Evolutionary conservation across 306 rosid genomes (phyloP).

Genomic region (Lathyrus oleraceus): DNA sequence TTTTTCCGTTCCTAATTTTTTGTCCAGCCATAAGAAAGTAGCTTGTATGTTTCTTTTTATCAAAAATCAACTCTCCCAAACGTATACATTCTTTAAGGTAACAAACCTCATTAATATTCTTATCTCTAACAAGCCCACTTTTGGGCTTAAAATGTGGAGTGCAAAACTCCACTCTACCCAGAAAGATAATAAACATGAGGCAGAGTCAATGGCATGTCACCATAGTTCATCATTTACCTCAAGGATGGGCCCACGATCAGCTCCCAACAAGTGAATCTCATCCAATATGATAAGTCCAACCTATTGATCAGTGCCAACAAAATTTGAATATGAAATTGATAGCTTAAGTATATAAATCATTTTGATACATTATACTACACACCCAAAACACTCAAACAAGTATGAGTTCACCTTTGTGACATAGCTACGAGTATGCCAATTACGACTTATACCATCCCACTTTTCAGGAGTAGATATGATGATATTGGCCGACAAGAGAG

Average conservation of each 20-base stretch:
- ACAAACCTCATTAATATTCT: background rate
- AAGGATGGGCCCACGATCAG: constrained; percentile 98
- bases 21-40: background rate
- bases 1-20: background rate
- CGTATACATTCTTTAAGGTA: background rate
- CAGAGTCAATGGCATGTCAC: constrained; percentile 17
- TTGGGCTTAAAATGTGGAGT: background rate
- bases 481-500: constrained; percentile 89
- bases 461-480: constrained; percentile 97
- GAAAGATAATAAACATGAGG: constrained; percentile 28
- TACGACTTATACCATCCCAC: constrained; percentile 99
- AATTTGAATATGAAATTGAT: constrained; percentile 29
- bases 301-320: constrained; percentile 48
- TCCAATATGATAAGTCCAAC: constrained; percentile 94
- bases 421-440: constrained; percentile 95
- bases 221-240: constrained; percentile 61
- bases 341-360: constrained; percentile 7
- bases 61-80: background rate
- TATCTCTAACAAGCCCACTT: background rate
- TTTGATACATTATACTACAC: constrained; percentile 14
- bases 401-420: constrained; percentile 73
- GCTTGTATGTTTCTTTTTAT: background rate
- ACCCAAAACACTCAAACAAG: constrained; percentile 1
- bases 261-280: constrained; percentile 96
- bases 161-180: background rate